Conservation (phyloP, 1,284 basidiomycete species). For the Tilletia setariae region DNA sequence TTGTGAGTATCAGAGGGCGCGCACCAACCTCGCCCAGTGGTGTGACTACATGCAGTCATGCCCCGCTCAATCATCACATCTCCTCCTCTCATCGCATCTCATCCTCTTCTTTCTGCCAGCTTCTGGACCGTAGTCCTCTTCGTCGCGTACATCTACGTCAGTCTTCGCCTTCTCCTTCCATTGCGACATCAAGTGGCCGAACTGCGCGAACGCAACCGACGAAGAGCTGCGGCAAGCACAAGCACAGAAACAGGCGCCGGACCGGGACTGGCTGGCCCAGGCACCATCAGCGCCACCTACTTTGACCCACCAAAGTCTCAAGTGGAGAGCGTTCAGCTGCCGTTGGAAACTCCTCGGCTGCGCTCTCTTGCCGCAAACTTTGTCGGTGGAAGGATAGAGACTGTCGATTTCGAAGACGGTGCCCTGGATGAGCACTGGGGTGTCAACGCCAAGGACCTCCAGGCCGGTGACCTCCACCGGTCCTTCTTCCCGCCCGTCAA, state of each 20-base stretch:
- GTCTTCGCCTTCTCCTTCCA: neutral
- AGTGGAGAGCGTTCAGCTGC: neutral
- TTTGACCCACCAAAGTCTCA: neutral
- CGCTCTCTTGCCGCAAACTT: neutral
- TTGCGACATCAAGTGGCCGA: neutral
- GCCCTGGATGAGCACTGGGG: neutral
- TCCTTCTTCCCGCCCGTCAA: slow-evolving; percentile 15
- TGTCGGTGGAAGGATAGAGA: neutral
- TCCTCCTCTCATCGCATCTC: no score
- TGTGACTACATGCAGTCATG: no score
- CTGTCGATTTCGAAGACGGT: neutral
- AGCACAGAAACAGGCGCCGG: no score
- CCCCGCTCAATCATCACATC: no score
- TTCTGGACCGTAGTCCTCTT: neutral
- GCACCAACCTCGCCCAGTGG: no score
- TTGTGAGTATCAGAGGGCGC: no score
- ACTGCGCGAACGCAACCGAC: neutral
- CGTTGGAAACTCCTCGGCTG: slow-evolving; percentile 3
- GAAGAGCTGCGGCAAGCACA: no score
- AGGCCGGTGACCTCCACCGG: neutral
- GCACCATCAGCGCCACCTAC: neutral
- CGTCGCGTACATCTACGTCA: neutral
- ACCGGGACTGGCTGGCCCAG: no score
- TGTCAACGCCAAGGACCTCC: neutral
- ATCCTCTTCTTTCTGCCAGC: neutral